A percentile compares a stretch with the other conserved stretches of the same genome.
phyloP scores from a whole-genome alignment of 2,329 filamentous ascomycete genomes.

The Ophiostoma perfectum region DNA sequence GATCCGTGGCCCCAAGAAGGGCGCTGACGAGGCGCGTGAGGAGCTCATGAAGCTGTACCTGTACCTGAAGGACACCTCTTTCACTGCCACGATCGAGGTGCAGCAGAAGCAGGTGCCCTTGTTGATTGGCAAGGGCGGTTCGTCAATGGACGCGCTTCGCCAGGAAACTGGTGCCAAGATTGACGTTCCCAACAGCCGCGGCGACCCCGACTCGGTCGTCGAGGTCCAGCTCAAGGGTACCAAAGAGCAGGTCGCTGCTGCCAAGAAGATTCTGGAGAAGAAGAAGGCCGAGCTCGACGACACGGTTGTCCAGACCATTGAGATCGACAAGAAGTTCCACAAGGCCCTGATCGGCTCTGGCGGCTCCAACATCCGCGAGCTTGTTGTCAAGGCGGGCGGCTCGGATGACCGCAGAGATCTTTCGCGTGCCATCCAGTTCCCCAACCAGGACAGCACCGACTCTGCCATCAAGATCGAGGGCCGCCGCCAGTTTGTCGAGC shows the following conservation, averaged over 20 bases:
- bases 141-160: constrained; percentile 84
- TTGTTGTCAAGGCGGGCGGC: constrained; percentile 82
- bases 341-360: constrained; percentile 80
- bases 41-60: constrained; percentile 85
- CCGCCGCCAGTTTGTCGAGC: constrained; percentile 75
- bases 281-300: constrained; percentile 84
- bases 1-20: constrained; percentile 85
- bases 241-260: constrained; percentile 82
- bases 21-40: constrained; percentile 84
- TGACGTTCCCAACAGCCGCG: constrained; percentile 78
- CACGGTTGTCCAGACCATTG: constrained; percentile 75
- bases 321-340: constrained; percentile 94
- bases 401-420: constrained; percentile 78
- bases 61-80: constrained; percentile 83
- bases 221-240: constrained; percentile 91
- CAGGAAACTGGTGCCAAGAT: constrained; percentile 81
- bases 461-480: constrained; percentile 86
- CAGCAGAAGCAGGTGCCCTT: constrained; percentile 91
- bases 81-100: constrained; percentile 72
- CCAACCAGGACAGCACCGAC: constrained; percentile 76
- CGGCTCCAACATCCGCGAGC: constrained; percentile 81
- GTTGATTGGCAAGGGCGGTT: constrained; percentile 83
- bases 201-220: constrained; percentile 64
- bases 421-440: constrained; percentile 89
- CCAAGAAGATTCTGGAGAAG: constrained; percentile 84